phyloP scores from a whole-genome alignment of 2,329 filamentous ascomycete species.

The Colletotrichum sublineola region DNA sequence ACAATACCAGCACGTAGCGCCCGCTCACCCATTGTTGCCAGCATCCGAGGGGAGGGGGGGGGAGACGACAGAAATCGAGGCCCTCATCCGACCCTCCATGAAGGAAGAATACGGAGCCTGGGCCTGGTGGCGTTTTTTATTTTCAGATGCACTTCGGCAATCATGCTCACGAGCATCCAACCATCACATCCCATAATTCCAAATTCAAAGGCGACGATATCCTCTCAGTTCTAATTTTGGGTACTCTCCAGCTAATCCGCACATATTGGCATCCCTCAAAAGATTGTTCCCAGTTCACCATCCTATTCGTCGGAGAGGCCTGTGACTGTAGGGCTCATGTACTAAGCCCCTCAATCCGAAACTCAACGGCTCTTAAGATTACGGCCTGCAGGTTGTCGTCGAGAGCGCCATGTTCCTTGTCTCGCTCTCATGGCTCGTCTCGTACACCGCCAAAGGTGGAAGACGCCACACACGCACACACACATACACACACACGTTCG shows the following conservation, averaged over 20 bases:
- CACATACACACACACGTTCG: neutral
- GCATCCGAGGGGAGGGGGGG: neutral
- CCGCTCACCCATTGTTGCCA: neutral
- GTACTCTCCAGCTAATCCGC: neutral
- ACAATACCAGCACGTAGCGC: neutral
- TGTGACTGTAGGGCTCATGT: neutral
- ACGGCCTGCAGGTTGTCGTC: neutral
- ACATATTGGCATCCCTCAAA: neutral
- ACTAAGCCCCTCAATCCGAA: neutral
- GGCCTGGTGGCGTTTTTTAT: neutral
- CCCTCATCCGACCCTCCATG: slow-evolving; percentile 23
- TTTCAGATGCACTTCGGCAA: neutral
- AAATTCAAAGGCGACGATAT: neutral
- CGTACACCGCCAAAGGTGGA: slow-evolving; percentile 9
- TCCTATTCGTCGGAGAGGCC: neutral
- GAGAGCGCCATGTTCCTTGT: neutral
- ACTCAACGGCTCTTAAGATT: neutral
- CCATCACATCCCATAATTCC: neutral
- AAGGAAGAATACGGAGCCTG: neutral
- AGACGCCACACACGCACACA: neutral
- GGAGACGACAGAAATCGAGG: neutral
- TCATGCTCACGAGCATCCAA: neutral
- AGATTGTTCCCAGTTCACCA: too few species aligned
- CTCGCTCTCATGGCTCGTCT: neutral
- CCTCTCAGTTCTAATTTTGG: neutral